A percentile compares a stretch with the other conserved stretches of the same genome.
phyloP scores from a whole-genome alignment of 2,329 filamentous ascomycete genomes.

The Alternaria sp. region DNA sequence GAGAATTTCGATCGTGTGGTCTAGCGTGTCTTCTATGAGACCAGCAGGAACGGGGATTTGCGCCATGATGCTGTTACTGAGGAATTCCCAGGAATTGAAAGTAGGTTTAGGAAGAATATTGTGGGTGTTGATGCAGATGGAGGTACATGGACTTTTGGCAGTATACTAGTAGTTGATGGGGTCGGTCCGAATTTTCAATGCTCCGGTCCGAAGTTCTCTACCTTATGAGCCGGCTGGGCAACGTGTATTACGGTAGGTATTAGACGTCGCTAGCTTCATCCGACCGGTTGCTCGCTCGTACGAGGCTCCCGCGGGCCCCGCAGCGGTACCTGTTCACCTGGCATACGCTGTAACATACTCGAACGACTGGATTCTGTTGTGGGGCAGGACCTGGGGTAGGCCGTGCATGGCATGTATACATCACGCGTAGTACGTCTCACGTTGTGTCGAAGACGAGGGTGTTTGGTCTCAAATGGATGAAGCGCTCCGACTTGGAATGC shows the following conservation, averaged over 20 bases:
- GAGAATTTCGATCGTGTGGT: conserved; percentile 9
- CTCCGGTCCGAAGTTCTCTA: background rate
- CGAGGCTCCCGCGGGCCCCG: background rate
- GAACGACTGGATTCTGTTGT: background rate
- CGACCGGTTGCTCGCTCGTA: background rate
- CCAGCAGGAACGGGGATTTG: conserved; percentile 5
- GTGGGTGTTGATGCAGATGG: background rate
- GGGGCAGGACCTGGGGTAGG: background rate
- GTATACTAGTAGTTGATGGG: background rate
- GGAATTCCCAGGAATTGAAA: background rate
- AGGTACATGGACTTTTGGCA: background rate
- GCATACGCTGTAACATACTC: background rate
- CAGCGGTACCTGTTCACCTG: background rate
- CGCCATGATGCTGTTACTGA: background rate
- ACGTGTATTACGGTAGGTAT: background rate
- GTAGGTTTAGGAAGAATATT: background rate
- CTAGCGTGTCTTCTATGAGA: conserved; percentile 5
- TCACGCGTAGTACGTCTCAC: background rate
- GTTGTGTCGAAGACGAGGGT: background rate
- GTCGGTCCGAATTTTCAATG: background rate
- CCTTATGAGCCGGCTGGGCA: conserved; percentile 4
- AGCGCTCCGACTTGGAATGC: background rate
- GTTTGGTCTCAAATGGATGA: background rate
- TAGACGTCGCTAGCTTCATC: background rate
- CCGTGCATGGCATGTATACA: background rate